Base-by-base conservation (phyloP, 2,329 filamentous ascomycete genomes). In the Bipolaris zeicola region DNA sequence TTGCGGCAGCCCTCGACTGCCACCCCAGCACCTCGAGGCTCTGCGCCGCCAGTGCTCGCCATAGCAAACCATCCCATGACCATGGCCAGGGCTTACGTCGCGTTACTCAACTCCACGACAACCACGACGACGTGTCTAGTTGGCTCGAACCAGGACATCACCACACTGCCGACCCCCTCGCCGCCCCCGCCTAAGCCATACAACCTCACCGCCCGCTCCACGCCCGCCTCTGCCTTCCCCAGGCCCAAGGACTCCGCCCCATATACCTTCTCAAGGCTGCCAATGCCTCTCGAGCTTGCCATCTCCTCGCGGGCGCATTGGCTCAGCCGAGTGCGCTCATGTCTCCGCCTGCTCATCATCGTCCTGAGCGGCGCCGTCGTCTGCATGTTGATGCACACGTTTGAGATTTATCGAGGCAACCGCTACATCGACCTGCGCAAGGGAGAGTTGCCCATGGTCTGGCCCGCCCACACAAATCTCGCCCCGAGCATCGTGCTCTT, bases 381-480 rank as follows among this genome's bases (percentile, higher is more conserved):
- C 34, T 69, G 66, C 62, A 72, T 71, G 60, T 64, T 75, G 26
- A 68, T 69, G 58, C 72, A 76, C 69, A 75, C 72, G 16, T 68
- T 76, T 48, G 60, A 69, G 49, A 71, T 74, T 49, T 74, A 70
- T 47, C 68, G 71, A 48, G 67, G 72, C 50, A 74, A 75, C 60
- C 60, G 63, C 43, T 73, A 70, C 57, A 64, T 75, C 55, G 72
- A 75, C 57, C 69, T 75, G 52, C 67, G 72, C 51, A 70, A 69
- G 18, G 72, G 72, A 39, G 72, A 76, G 58, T 62, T 75, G 51
- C 72, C 73, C 59, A 75, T 74, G 69, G 69, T 68, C 50, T 76
- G 73, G 73, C 73, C 73, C 18, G 71, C 72, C 31, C 65, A 66
- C 48, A 75, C 72, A 22, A 75, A 75, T 48, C 72, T 75, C 28